Base-by-base conservation (phyloP, 257 asterid species). In the Solanum medicagineum region DNA sequence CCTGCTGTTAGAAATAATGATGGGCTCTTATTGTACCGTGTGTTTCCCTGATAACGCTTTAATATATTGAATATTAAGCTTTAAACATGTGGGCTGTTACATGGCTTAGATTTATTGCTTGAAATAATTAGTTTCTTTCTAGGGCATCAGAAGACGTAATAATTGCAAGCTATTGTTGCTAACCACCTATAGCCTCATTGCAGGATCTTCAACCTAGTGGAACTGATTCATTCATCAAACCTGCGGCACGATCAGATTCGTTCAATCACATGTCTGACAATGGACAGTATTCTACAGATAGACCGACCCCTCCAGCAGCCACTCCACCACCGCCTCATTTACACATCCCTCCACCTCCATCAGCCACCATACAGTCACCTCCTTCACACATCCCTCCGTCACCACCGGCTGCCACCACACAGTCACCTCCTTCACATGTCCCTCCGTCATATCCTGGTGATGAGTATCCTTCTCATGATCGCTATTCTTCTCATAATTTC, bases 201-300 rank as follows among this genome's bases (percentile, higher is more conserved):
- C 95, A 94, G 98, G 98, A 88, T 89, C 88, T 87, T 59, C 92
- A 90, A 75, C 85, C 85, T 17, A 88, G 89, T 87, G 83, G 87
- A 85, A 86, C 81, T 66, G 92, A 89, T 88, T 77, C 86, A 45
- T 59, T 84, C 51, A 71, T 53, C 60, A 71, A 85, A 88, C 86
- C 88, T 79, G 74, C 88, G 63, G 90, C 89, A 44, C 91, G 85
- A 54, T 24, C 88, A 19, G 87, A 83, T 62, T 84, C 86, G 42
- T 80, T 63, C 11, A 56, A 85, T 44, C 88, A 57, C 29, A 24
- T 71, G 12, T 24, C 71, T 81, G 86, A 87, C 70, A 86, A 88
- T 86, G 86, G 86, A 62, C 93, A 88, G 79, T 90, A 88, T 65
- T 79, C 93, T 45, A 47, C 91, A 4, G 87, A 81, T 86, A 86